Evolutionary conservation across 1,284 basidiomycete species (phyloP).

Genomic region (Uromyces viciae-fabae): DNA sequence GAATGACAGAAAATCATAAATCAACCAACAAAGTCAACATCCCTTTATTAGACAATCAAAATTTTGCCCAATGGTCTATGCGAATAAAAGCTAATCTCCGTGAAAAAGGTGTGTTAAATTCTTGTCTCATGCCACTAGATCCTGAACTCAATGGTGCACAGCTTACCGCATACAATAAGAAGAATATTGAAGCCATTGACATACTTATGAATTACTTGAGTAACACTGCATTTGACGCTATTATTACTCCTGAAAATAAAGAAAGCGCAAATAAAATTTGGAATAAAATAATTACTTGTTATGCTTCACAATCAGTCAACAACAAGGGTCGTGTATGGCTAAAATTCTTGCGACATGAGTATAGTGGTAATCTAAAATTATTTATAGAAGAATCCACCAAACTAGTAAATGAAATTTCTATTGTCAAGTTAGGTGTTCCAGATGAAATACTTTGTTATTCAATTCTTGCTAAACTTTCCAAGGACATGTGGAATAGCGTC

Average conservation of each 20-base stretch:
- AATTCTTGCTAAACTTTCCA: background rate
- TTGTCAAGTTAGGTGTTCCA: background rate
- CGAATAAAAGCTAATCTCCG: background rate
- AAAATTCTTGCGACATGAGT: background rate
- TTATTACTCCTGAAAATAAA: background rate
- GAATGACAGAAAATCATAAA: too few relatives aligned
- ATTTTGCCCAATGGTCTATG: background rate
- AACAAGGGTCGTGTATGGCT: background rate
- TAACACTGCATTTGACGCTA: background rate
- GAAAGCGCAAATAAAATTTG: background rate
- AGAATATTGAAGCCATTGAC: background rate
- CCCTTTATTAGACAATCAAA: background rate
- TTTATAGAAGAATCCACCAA: background rate
- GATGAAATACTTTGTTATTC: background rate
- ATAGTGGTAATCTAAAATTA: background rate
- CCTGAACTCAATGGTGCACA: background rate
- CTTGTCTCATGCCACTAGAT: background rate
- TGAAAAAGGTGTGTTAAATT: background rate
- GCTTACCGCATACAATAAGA: background rate
- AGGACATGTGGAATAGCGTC: background rate
- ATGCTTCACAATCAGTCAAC: background rate
- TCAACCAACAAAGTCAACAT: too few relatives aligned
- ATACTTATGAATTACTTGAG: background rate
- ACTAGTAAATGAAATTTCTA: background rate
- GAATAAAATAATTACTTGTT: background rate